A percentile compares a stretch with the other conserved stretches of the same genome.
These are phyloP conservation scores for Hibiscus syriacus DNA, from an alignment of 345 rosid genomes.

Conservation along the genomic window DNA sequence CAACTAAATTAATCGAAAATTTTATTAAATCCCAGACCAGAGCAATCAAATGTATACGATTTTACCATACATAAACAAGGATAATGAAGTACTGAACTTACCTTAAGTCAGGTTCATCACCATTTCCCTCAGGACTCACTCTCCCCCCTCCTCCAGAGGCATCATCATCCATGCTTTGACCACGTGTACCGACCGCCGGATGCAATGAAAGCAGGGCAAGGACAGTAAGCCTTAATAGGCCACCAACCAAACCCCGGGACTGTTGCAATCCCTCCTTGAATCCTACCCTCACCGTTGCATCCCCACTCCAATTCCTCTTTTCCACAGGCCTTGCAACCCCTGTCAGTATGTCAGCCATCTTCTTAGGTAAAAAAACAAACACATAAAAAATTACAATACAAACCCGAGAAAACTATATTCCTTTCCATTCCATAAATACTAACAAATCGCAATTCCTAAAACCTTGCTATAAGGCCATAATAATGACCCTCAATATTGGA, in stretches of 20 bases:
- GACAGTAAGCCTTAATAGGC: slow-evolving; percentile 95
- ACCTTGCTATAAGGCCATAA: too few species aligned
- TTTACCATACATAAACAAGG: not conserved
- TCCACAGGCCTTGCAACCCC: slow-evolving; percentile 83
- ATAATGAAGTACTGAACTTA: not conserved
- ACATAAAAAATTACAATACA: not conserved
- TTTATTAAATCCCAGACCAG: not conserved
- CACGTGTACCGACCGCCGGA: slow-evolving; percentile 77
- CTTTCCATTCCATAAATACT: not conserved
- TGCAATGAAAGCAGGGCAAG: slow-evolving; percentile 81
- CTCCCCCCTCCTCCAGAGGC: slow-evolving; percentile 47
- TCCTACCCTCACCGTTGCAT: slow-evolving; percentile 26
- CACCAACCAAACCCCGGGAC: slow-evolving; percentile 98
- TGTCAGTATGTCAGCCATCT: slow-evolving; percentile 18
- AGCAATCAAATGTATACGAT: not conserved
- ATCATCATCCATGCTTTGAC: slow-evolving; percentile 95
- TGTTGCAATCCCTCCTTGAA: slow-evolving; percentile 95
- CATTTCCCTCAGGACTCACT: not conserved
- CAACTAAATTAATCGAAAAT: not conserved
- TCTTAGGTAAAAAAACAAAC: not conserved
- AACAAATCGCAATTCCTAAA: not conserved
- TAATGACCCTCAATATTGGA: too few species aligned
- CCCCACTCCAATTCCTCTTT: slow-evolving; percentile 47
- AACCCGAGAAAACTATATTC: not conserved
- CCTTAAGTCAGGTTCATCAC: slow-evolving; percentile 26